phyloP scores from a whole-genome alignment of 2,329 filamentous ascomycete genomes.

The Ophiostoma piceae region DNA sequence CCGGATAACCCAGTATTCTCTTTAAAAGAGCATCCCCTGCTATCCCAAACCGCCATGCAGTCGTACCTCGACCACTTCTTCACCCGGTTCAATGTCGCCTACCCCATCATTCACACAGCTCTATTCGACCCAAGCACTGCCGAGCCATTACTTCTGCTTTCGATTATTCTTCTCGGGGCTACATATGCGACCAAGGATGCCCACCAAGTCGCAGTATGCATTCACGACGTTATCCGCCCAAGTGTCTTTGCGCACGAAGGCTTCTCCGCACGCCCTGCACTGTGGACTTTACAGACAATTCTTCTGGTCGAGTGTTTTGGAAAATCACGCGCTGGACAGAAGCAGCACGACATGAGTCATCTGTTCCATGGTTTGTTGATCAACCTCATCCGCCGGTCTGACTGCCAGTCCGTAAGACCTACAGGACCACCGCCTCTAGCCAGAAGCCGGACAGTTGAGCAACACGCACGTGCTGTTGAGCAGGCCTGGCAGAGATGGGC shows the following conservation, averaged over 20 bases:
- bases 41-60: conserved; percentile 22
- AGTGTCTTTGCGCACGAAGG: conserved; percentile 25
- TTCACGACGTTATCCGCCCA: conserved; percentile 27
- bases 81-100: conserved; percentile 24
- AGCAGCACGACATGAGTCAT: conserved; percentile 28
- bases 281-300: conserved; percentile 27
- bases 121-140: conserved; percentile 11
- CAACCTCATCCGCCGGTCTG: conserved; percentile 26
- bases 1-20: conserved; percentile 6
- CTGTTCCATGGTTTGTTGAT: conserved; percentile 28
- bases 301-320: conserved; percentile 27
- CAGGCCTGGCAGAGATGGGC: conserved; percentile 22
- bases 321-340: conserved; percentile 27
- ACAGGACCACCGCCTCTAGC: neutral
- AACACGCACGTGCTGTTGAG: conserved; percentile 8
- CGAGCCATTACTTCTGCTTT: conserved; percentile 25
- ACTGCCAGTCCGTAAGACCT: conserved; percentile 25
- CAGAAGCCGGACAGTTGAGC: neutral
- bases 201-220: conserved; percentile 26
- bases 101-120: conserved; percentile 25
- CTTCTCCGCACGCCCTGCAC: conserved; percentile 24
- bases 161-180: conserved; percentile 24
- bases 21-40: conserved; percentile 15
- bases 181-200: conserved; percentile 27
- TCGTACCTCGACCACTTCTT: conserved; percentile 23